Conservation (phyloP, 805 yeast species). For the Saitoella complicata region DNA sequence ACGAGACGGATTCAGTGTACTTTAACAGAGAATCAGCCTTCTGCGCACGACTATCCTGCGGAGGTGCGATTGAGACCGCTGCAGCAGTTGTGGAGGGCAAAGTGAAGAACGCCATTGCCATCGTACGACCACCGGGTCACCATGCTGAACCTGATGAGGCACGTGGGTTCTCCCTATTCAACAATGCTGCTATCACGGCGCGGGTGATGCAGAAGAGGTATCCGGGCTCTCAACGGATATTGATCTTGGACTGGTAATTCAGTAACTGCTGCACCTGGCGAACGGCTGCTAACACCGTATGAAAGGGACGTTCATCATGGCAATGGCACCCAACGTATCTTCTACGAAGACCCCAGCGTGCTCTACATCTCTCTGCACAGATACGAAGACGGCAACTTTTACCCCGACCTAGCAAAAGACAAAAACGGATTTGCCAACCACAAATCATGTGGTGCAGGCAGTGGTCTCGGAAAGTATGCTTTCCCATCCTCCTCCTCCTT, state of each 20-base stretch:
- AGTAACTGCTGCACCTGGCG: neutral
- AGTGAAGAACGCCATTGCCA: slow-evolving; percentile 83
- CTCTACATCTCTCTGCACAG: slow-evolving; percentile 83
- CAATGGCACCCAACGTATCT: slow-evolving; percentile 92
- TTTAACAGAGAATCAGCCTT: slow-evolving; percentile 77
- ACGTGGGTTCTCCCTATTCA: slow-evolving; percentile 91
- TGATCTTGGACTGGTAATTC: slow-evolving; percentile 66
- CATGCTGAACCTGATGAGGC: slow-evolving; percentile 97
- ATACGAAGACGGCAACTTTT: slow-evolving; percentile 78
- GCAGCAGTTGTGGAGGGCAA: slow-evolving; percentile 83
- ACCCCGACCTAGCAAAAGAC: slow-evolving; percentile 45
- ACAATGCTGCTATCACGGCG: slow-evolving; percentile 96
- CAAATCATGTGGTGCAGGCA: too few relatives aligned
- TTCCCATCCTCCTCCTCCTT: too few relatives aligned
- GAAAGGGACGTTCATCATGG: slow-evolving; percentile 83
- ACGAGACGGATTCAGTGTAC: slow-evolving; percentile 84
- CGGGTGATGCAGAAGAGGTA: slow-evolving; percentile 62
- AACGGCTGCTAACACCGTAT: neutral
- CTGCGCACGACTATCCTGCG: slow-evolving; percentile 85
- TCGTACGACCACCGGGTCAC: slow-evolving; percentile 98
- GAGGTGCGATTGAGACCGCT: slow-evolving; percentile 95
- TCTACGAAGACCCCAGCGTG: slow-evolving; percentile 76
- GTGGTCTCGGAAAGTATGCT: too few relatives aligned
- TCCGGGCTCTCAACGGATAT: slow-evolving; percentile 76
- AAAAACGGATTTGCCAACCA: too few relatives aligned